Base-by-base conservation (phyloP, 768 basidiomycete genomes). In the Amanita rubescens region DNA sequence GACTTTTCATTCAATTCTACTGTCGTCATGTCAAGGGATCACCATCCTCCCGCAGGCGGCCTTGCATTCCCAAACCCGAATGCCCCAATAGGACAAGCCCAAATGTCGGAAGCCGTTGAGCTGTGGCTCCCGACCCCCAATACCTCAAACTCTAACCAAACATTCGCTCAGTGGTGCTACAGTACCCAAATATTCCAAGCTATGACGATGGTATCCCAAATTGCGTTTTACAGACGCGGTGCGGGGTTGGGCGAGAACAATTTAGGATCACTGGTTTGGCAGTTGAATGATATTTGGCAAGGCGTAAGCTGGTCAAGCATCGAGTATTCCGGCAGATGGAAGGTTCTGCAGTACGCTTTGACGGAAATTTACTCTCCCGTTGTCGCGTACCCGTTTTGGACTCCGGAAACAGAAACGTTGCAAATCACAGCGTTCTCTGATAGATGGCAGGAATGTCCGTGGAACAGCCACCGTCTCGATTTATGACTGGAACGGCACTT, bases 111-210 rank as follows among this genome's bases (percentile, higher is more conserved):
- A 15, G 78, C 72, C 2, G 80, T 80, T 37, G 70, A 78, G 54
- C 57, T 69, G n/a, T 82, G 79, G 78, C 72, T 81, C 12, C 79
- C 80, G 1, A 76, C 73, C 0, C 80, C 80, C 2, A 63, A 62
- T 12, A 78, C 75, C 1, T 55, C 71, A 15, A 69, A 79, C 59
- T 53, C 72, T 17, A 80, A 83, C 55, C 74, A 79, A 59, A 82
- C 80, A 0, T 82, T 83, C 62, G 76, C 80, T 0, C 79, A 81
- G 59, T 81, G 80, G 80, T 81, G 78, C 63, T 83, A 73, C 69
- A 79, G 77, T 63, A 81, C 80, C 3, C 81, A 82, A 58, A 57
- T 81, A 17, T 81, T 81, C 75, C 81, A 81, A 57, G 68, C 75
- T 17, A 74, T 82, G 72, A 75, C 76, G 42, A 80, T 81, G 70